Conservation (phyloP, 2,329 filamentous ascomycete species). For the Pseudonectria foliicola region DNA sequence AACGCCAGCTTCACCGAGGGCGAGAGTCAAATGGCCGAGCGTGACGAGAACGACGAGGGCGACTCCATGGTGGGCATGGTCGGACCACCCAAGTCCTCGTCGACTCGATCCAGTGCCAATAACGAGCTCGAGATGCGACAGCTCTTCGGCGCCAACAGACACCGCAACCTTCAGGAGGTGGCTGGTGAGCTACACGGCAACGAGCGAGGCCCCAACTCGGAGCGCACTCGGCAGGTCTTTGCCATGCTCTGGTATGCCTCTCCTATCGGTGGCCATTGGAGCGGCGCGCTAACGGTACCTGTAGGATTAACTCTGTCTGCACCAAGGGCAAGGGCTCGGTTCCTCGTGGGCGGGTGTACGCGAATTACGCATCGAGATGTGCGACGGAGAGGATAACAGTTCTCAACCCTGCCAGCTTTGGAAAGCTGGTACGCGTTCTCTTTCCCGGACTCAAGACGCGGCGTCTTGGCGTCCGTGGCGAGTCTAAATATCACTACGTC, state of each 20-base stretch:
- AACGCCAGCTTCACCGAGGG: conserved; percentile 50
- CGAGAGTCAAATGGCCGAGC: conserved; percentile 54
- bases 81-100: conserved; percentile 47
- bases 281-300: conserved; percentile 8
- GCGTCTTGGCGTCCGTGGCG: conserved; percentile 83
- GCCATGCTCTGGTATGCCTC: conserved; percentile 73
- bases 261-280: conserved; percentile 6
- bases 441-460: conserved; percentile 93
- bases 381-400: conserved; percentile 91
- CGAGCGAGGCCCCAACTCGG: conserved; percentile 72
- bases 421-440: conserved; percentile 91
- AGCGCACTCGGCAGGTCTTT: conserved; percentile 78
- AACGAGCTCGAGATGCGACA: conserved; percentile 77
- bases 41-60: conserved; percentile 51
- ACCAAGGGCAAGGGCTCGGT: conserved; percentile 75
- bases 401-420: conserved; percentile 93
- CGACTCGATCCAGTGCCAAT: conserved; percentile 63
- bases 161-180: conserved; percentile 62
- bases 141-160: conserved; percentile 62
- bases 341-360: conserved; percentile 86
- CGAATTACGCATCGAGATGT: conserved; percentile 88
- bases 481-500: conserved; percentile 97
- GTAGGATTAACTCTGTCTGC: conserved; percentile 68
- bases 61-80: conserved; percentile 42
- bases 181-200: conserved; percentile 71